Conservation (phyloP, 257 asterid genomes). For the Solanum pimpinellifolium region DNA sequence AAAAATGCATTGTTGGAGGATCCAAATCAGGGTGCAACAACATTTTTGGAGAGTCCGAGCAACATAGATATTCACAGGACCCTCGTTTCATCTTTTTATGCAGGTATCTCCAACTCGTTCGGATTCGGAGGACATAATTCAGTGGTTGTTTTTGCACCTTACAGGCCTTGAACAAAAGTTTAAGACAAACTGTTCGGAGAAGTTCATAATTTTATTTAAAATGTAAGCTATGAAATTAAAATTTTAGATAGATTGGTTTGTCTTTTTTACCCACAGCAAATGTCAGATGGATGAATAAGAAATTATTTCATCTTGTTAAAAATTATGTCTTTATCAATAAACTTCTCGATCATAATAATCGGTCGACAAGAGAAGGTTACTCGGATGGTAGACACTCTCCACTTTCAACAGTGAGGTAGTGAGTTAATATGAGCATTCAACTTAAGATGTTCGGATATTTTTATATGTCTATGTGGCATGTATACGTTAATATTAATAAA, state of each 20-base stretch:
- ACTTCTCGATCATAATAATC: neutral
- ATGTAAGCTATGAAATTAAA: neutral
- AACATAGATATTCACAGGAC: neutral
- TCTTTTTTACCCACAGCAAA: neutral
- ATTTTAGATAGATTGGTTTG: neutral
- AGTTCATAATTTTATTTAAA: neutral
- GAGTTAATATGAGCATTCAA: neutral
- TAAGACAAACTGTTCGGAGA: neutral
- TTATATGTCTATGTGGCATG: neutral
- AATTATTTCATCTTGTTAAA: neutral
- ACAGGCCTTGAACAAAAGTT: conserved; percentile 27
- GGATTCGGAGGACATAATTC: conserved; percentile 36
- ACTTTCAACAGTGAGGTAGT: neutral
- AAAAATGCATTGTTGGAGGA: neutral
- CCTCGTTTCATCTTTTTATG: neutral
- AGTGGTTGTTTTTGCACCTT: conserved; percentile 60
- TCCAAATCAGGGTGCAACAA: neutral
- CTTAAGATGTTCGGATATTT: neutral
- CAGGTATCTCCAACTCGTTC: conserved; percentile 67
- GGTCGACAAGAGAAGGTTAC: neutral
- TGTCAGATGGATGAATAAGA: neutral
- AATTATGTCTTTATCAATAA: neutral
- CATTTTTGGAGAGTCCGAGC: neutral
- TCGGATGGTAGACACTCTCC: neutral
- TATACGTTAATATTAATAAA: neutral